Conservation (phyloP, 768 basidiomycete species). For the Mrakia frigida region DNA sequence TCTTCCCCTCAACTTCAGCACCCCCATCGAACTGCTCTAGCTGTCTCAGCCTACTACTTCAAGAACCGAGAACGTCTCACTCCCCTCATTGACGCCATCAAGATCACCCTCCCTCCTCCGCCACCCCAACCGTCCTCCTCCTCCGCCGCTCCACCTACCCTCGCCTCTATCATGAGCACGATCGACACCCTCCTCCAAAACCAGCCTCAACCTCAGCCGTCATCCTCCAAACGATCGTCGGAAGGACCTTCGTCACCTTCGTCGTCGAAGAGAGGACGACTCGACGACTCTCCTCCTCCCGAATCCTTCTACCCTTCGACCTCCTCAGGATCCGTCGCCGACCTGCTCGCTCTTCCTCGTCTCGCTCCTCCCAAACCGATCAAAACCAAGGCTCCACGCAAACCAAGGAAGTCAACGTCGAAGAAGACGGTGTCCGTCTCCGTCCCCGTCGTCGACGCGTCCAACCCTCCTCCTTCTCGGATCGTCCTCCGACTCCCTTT, state of each 20-base stretch:
- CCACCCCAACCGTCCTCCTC: neutral
- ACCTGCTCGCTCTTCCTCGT: neutral
- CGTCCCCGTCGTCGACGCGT: too few relatives aligned
- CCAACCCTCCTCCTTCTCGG: too few relatives aligned
- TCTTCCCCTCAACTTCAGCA: neutral
- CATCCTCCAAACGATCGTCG: neutral
- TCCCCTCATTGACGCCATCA: neutral
- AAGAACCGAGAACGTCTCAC: neutral
- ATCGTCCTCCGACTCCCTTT: too few relatives aligned
- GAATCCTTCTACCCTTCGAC: neutral
- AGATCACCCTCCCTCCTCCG: neutral
- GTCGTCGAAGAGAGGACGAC: neutral
- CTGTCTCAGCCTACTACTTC: neutral
- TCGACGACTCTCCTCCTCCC: neutral
- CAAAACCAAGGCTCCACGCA: neutral
- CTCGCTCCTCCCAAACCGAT: neutral
- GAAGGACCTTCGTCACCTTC: neutral
- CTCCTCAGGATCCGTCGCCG: neutral
- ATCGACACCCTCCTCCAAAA: neutral
- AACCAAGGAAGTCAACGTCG: neutral
- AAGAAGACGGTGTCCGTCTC: neutral
- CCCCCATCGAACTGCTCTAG: neutral
- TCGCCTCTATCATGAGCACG: neutral
- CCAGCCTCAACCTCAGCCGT: neutral
- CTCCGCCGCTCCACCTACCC: neutral